Percentiles rank a stretch among this genome's conserved stretches.
phyloP scores from a whole-genome alignment of 2,329 filamentous ascomycete species.

The Exophiala phaeomuriformis region DNA sequence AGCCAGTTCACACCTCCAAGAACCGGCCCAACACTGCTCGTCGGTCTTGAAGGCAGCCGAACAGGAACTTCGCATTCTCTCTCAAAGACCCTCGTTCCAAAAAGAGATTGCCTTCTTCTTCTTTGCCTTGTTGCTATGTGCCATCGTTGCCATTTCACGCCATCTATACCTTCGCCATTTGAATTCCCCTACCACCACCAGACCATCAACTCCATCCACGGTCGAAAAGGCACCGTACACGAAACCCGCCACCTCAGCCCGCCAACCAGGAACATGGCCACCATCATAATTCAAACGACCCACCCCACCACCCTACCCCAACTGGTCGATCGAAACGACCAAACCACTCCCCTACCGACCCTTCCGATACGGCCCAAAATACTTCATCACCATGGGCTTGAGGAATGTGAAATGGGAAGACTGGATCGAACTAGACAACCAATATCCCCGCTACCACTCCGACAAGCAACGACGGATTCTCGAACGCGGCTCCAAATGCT shows the following conservation, averaged over 20 bases:
- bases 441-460: constrained; percentile 64
- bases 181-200: background rate
- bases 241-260: constrained; percentile 9
- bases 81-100: constrained; percentile 21
- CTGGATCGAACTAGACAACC: constrained; percentile 78
- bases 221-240: constrained; percentile 16
- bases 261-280: constrained; percentile 45
- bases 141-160: constrained; percentile 9
- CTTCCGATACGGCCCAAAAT: constrained; percentile 69
- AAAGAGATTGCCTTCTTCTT: constrained; percentile 14
- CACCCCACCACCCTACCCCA: constrained; percentile 53
- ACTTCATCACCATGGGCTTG: constrained; percentile 70
- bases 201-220: constrained; percentile 16
- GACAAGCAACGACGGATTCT: constrained; percentile 62
- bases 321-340: constrained; percentile 62
- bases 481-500: constrained; percentile 61
- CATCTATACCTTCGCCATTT: constrained; percentile 18
- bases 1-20: constrained; percentile 10
- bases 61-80: constrained; percentile 24
- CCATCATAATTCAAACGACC: constrained; percentile 55
- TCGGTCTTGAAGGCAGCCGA: constrained; percentile 13
- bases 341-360: constrained; percentile 71
- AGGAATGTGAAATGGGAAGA: constrained; percentile 58
- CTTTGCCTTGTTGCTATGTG: constrained; percentile 31
- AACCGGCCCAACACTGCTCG: constrained; percentile 16